Evolutionary conservation across 371 early-diverging fungal species (phyloP).

Genomic region (Vairimorpha necatrix): DNA sequence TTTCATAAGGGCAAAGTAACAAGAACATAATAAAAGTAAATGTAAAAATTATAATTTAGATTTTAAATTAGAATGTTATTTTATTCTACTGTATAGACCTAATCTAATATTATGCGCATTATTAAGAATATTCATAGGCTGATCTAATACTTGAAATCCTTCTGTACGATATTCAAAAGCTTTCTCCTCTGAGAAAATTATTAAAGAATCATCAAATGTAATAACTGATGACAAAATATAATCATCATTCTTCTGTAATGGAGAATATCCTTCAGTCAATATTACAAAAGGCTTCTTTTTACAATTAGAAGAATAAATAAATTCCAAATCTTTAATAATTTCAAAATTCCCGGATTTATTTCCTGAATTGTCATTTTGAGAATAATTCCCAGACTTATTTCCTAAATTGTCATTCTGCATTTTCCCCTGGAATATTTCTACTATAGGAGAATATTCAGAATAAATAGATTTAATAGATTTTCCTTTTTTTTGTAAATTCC

Average conservation of each 20-base stretch:
- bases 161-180: background rate
- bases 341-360: background rate
- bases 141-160: background rate
- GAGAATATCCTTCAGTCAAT: background rate
- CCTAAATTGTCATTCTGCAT: background rate
- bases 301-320: background rate
- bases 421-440: conserved; percentile 39
- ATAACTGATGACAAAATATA: background rate
- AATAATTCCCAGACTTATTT: background rate
- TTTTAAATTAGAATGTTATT: no score
- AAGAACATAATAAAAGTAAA: no score
- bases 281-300: background rate
- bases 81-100: background rate
- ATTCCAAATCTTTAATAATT: background rate
- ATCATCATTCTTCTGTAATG: background rate
- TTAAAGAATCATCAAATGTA: background rate
- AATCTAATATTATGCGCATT: background rate
- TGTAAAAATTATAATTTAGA: no score
- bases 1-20: background rate
- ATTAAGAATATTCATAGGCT: background rate
- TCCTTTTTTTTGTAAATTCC: conserved; percentile 14
- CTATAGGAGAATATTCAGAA: conserved; percentile 32
- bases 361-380: background rate
- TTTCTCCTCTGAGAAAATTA: background rate
- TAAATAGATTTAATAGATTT: conserved; percentile 2